Evolutionary conservation across 2,329 filamentous ascomycete species (phyloP).

Genomic region (Ophiostoma tasmaniense): DNA sequence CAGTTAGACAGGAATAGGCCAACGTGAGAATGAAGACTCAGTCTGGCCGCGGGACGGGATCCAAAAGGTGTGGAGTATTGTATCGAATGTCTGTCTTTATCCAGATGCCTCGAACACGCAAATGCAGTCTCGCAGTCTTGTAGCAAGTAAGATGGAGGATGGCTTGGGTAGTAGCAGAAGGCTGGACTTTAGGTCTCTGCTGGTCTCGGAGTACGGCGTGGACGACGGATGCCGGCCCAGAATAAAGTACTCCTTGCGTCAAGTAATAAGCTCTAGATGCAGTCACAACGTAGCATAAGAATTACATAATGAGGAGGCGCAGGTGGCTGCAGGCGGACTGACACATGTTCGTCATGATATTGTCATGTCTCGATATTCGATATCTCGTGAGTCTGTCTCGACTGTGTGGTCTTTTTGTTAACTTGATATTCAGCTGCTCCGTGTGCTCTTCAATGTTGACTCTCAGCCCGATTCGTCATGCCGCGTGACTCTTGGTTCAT

Average conservation of each 20-base stretch:
- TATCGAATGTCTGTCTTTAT: not conserved
- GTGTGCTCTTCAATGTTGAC: not conserved
- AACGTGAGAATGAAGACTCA: not conserved
- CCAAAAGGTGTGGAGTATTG: not conserved
- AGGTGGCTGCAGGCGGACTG: not conserved
- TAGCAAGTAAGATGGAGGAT: not conserved
- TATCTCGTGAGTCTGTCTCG: not conserved
- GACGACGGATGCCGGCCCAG: not conserved
- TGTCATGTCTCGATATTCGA: not conserved
- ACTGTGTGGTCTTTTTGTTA: not conserved
- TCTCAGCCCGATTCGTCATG: not conserved
- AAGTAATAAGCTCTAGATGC: not conserved
- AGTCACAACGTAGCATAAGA: not conserved
- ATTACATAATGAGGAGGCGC: not conserved
- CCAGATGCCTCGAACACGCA: not conserved
- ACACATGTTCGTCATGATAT: constrained; percentile 2
- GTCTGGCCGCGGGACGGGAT: not conserved
- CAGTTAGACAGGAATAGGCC: not conserved
- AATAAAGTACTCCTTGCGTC: not conserved
- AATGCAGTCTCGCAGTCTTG: not conserved
- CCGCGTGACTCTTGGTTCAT: not conserved
- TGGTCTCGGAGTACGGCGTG: constrained; percentile 5
- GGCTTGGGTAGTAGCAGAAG: not conserved
- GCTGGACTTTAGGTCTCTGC: not conserved
- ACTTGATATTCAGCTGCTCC: not conserved